phyloP scores from a whole-genome alignment of 352 stramenopile genomes.

The Phytophthora sp. region DNA sequence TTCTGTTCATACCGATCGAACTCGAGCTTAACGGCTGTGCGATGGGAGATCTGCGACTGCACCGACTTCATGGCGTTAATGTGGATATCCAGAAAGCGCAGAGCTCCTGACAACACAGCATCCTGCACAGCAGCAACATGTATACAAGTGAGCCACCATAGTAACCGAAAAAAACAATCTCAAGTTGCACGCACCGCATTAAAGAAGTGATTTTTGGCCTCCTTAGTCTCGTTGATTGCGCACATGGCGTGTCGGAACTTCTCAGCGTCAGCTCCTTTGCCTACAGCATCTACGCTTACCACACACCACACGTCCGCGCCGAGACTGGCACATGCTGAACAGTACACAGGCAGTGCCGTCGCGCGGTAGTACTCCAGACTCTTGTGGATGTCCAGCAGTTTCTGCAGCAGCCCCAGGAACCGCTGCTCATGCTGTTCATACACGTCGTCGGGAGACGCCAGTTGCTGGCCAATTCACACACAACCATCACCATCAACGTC shows the following conservation, averaged over 20 bases:
- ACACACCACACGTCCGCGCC: conserved; percentile 80
- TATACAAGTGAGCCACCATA: not conserved
- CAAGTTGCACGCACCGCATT: conserved; percentile 56
- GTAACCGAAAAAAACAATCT: too few relatives aligned
- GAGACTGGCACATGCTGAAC: conserved; percentile 62
- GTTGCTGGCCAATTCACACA: conserved; percentile 37
- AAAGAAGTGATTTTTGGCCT: conserved; percentile 78
- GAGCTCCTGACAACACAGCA: conserved; percentile 58
- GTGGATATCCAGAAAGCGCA: conserved; percentile 77
- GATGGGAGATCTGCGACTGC: conserved; percentile 71
- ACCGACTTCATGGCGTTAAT: conserved; percentile 81
- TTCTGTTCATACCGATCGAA: conserved; percentile 76
- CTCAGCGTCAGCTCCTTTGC: conserved; percentile 66
- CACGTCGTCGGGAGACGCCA: conserved; percentile 57
- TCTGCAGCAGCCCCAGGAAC: conserved; percentile 69
- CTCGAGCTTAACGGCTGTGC: conserved; percentile 73
- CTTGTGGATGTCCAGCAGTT: conserved; percentile 75
- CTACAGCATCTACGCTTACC: conserved; percentile 66
- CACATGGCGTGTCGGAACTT: conserved; percentile 80
- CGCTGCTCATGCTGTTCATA: conserved; percentile 79
- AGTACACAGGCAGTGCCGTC: conserved; percentile 66
- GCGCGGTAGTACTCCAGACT: conserved; percentile 73
- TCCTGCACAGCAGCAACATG: conserved; percentile 39
- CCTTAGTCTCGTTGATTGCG: conserved; percentile 77
- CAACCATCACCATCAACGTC: not conserved